Percentiles rank a stretch among this genome's conserved stretches.
Conservation (phyloP, 2,329 filamentous ascomycete species). For the Phyllosticta citriasiana region DNA sequence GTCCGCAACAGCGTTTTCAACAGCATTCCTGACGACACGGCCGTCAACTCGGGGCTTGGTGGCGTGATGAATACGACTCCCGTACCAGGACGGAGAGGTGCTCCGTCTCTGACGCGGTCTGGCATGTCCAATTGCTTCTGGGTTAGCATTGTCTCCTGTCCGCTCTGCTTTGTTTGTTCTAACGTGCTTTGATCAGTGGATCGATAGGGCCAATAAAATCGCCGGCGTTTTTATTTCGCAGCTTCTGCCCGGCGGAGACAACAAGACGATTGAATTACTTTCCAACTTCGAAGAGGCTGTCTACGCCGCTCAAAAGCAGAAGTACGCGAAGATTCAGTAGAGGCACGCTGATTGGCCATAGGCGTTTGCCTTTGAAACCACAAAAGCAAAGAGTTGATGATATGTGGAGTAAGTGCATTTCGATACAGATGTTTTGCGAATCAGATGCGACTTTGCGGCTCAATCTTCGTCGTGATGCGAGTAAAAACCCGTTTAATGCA, state of each 20-base stretch:
- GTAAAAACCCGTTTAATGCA: too few relatives aligned
- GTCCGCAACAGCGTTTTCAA: neutral
- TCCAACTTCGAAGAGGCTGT: neutral
- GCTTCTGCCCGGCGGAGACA: neutral
- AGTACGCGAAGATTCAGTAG: too few relatives aligned
- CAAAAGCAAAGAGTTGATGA: too few relatives aligned
- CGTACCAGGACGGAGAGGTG: neutral
- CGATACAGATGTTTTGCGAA: too few relatives aligned
- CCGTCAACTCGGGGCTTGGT: neutral
- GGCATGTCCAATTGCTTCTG: neutral
- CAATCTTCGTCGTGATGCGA: too few relatives aligned
- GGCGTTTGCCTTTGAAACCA: too few relatives aligned
- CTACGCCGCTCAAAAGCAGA: neutral
- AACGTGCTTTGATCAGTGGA: neutral
- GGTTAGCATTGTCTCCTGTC: neutral
- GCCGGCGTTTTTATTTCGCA: neutral
- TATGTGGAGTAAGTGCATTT: too few relatives aligned
- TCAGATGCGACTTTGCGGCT: too few relatives aligned
- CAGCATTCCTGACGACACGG: neutral
- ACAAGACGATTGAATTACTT: constrained; percentile 1
- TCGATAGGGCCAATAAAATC: neutral
- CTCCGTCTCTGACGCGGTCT: neutral
- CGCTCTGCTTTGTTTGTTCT: neutral
- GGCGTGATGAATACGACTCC: neutral
- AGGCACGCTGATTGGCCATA: too few relatives aligned